phyloP scores from a whole-genome alignment of 2,329 filamentous ascomycete genomes.

The Phialocephala sp. region DNA sequence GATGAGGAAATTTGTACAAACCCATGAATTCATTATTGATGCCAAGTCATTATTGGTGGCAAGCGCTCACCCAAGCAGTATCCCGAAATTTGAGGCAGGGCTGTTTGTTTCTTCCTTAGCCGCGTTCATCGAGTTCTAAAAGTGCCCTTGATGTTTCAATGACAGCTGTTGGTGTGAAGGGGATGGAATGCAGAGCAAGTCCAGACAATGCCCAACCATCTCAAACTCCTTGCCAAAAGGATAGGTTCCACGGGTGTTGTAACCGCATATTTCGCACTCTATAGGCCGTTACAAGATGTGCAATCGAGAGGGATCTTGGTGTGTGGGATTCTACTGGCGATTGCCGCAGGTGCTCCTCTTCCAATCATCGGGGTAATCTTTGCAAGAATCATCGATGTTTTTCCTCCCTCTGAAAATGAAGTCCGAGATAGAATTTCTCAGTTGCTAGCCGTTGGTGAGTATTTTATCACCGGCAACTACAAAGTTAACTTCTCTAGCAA shows the following conservation, averaged over 20 bases:
- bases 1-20: slow-evolving; percentile 7
- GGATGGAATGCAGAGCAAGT: slow-evolving; percentile 21
- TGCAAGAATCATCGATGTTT: slow-evolving; percentile 65
- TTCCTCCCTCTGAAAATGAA: slow-evolving; percentile 53
- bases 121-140: slow-evolving; percentile 10
- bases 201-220: slow-evolving; percentile 21
- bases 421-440: slow-evolving; percentile 48
- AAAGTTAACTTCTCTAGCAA: slow-evolving; percentile 39
- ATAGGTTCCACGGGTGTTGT: slow-evolving; percentile 49
- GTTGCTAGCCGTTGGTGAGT: slow-evolving; percentile 42
- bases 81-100: not conserved
- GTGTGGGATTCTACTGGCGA: slow-evolving; percentile 52
- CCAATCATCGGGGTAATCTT: slow-evolving; percentile 69
- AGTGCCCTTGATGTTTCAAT: slow-evolving; percentile 22
- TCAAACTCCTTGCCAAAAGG: slow-evolving; percentile 42
- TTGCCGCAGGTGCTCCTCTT: slow-evolving; percentile 65
- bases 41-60: not conserved
- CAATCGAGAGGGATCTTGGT: slow-evolving; percentile 45
- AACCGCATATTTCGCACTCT: slow-evolving; percentile 55
- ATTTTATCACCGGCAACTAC: not conserved
- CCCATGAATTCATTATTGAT: slow-evolving; percentile 7
- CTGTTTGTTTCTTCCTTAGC: not conserved
- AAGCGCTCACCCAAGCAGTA: not conserved
- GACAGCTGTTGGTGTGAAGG: slow-evolving; percentile 20
- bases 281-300: slow-evolving; percentile 49